Evolutionary conservation across 352 stramenopile species (phyloP).

Genomic region (Globisporangium cystogenes): DNA sequence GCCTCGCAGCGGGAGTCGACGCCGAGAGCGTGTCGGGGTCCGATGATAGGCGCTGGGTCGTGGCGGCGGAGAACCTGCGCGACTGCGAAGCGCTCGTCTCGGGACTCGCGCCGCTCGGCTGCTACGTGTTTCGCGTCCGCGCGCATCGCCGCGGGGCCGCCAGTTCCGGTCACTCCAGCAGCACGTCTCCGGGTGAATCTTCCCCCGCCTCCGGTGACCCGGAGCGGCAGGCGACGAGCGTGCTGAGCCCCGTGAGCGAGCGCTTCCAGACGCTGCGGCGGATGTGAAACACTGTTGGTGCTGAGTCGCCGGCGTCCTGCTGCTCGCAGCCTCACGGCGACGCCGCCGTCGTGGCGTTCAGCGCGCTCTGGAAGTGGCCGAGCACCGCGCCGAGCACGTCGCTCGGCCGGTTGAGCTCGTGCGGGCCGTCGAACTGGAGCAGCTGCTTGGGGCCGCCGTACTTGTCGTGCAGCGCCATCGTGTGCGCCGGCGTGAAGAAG

Average conservation of each 20-base stretch:
- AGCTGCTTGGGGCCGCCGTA: slow-evolving; percentile 64
- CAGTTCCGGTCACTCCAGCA: background rate
- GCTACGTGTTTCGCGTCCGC: slow-evolving; percentile 23
- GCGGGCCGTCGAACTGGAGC: slow-evolving; percentile 42
- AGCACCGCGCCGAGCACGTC: slow-evolving; percentile 38
- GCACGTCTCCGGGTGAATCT: too few species aligned
- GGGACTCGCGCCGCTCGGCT: slow-evolving; percentile 13
- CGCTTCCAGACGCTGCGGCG: slow-evolving; percentile 22
- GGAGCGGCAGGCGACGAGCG: slow-evolving; percentile 2
- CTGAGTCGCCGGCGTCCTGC: too few species aligned
- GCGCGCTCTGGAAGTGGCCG: slow-evolving; percentile 25
- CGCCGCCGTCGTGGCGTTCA: background rate
- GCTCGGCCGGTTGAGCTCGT: slow-evolving; percentile 55
- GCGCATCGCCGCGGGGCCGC: background rate
- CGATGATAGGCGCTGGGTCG: slow-evolving; percentile 12
- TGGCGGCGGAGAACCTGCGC: slow-evolving; percentile 4
- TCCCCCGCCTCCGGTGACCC: background rate
- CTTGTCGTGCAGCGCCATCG: slow-evolving; percentile 35
- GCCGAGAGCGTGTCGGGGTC: background rate
- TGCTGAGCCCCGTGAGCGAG: slow-evolving; percentile 14
- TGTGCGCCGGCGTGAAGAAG: slow-evolving; percentile 64
- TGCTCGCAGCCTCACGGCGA: too few species aligned
- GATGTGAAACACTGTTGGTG: slow-evolving; percentile 11
- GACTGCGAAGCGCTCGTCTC: slow-evolving; percentile 6
- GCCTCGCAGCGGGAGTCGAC: background rate